phyloP scores from a whole-genome alignment of 2,329 filamentous ascomycete genomes.

The Gnomoniopsis sp. region DNA sequence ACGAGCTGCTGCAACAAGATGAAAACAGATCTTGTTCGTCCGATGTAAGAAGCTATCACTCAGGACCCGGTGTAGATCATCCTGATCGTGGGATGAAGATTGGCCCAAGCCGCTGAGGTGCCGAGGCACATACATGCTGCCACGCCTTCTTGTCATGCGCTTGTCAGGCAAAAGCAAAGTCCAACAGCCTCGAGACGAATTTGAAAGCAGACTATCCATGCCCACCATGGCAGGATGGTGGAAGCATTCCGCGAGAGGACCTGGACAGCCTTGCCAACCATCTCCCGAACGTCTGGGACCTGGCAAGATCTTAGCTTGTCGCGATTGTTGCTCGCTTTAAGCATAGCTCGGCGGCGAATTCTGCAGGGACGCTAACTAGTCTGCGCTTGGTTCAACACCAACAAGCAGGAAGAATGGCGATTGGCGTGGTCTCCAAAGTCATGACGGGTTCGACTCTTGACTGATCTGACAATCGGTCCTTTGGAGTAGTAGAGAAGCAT shows the following conservation, averaged over 20 bases:
- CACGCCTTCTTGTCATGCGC: neutral
- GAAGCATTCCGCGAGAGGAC: neutral
- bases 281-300: neutral
- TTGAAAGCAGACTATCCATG: neutral
- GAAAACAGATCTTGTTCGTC: constrained; percentile 5
- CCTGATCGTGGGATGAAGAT: neutral
- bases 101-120: neutral
- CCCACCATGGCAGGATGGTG: neutral
- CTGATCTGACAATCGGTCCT: neutral
- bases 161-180: neutral
- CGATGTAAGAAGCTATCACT: neutral
- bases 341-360: neutral
- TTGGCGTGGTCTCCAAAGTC: neutral
- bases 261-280: neutral
- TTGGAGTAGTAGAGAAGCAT: neutral
- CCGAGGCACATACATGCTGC: neutral
- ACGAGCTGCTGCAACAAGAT: neutral
- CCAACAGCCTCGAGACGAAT: neutral
- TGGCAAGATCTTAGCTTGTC: neutral
- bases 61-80: neutral
- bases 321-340: neutral
- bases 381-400: neutral
- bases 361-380: constrained; percentile 3
- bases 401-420: constrained; percentile 1
- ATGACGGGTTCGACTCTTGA: constrained; percentile 1